These are phyloP conservation scores for Magnusiomyces suaveolens DNA, from an alignment of 1,139 yeast genomes.

Conservation along the genomic window DNA sequence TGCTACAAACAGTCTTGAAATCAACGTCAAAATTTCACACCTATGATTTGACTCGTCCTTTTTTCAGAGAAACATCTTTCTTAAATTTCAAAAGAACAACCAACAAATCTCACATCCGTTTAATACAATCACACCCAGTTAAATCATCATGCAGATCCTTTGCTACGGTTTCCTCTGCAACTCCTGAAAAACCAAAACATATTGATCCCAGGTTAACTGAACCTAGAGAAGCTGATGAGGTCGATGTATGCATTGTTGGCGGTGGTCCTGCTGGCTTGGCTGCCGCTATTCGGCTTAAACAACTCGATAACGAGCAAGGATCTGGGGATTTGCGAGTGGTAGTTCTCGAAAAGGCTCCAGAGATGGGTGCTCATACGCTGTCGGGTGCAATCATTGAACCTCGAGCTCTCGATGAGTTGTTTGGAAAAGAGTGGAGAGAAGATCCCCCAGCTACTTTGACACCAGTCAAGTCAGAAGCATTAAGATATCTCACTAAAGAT, in stretches of 20 bases:
- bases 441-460: constrained; percentile 64
- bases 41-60: not conserved
- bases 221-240: constrained; percentile 72
- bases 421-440: constrained; percentile 51
- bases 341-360: constrained; percentile 85
- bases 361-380: constrained; percentile 78
- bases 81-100: too few species aligned
- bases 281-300: constrained; percentile 82
- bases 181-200: constrained; percentile 12
- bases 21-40: not conserved
- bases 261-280: constrained; percentile 98
- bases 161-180: constrained; percentile 14
- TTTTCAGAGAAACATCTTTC: too few species aligned
- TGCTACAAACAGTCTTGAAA: not conserved
- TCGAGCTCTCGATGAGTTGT: constrained; percentile 68
- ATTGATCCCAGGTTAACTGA: constrained; percentile 26
- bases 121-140: too few species aligned
- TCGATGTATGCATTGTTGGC: constrained; percentile 91
- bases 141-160: not conserved
- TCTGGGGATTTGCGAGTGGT: constrained; percentile 68
- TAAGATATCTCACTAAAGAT: constrained; percentile 56
- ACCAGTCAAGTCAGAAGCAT: constrained; percentile 61
- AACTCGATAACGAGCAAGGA: constrained; percentile 63
- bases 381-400: constrained; percentile 96
- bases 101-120: not conserved